A percentile compares a stretch with the other conserved stretches of the same genome.
These are phyloP conservation scores for Cyclotella baltica DNA, from an alignment of 108 stramenopile species.

Conservation along the genomic window DNA sequence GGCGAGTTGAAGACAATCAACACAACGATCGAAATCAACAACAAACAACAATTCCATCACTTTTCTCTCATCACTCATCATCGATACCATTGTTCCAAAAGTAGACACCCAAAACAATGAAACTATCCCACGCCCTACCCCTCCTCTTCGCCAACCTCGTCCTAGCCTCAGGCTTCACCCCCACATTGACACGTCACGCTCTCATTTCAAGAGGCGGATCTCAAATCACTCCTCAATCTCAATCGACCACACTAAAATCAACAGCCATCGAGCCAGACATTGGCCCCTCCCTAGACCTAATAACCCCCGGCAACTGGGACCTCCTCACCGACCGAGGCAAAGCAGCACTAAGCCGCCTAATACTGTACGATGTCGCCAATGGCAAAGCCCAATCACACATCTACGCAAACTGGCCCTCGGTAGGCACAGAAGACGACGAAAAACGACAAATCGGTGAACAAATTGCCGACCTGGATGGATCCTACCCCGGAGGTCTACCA, in stretches of 20 bases:
- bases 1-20: too few species aligned
- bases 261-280: slow-evolving; percentile 28
- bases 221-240: not conserved
- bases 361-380: slow-evolving; percentile 54
- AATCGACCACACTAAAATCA: not conserved
- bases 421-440: slow-evolving; percentile 79
- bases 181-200: not conserved
- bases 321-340: slow-evolving; percentile 73
- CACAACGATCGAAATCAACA: too few species aligned
- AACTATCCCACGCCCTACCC: not conserved
- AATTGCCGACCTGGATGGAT: slow-evolving; percentile 87
- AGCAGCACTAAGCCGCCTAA: slow-evolving; percentile 63
- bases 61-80: too few species aligned
- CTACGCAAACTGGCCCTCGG: slow-evolving; percentile 88
- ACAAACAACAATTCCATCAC: too few species aligned
- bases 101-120: slow-evolving; percentile 1
- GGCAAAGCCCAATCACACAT: slow-evolving; percentile 76
- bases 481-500: slow-evolving; percentile 94
- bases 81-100: too few species aligned
- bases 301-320: slow-evolving; percentile 65
- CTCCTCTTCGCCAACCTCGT: not conserved
- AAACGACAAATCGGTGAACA: slow-evolving; percentile 80
- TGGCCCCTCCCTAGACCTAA: slow-evolving; percentile 34
- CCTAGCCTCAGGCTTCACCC: slow-evolving; percentile 11
- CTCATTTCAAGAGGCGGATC: slow-evolving; percentile 21